These are phyloP conservation scores for Zygoascus bituminiphila DNA, from an alignment of 805 yeast species.

Conservation along the genomic window DNA sequence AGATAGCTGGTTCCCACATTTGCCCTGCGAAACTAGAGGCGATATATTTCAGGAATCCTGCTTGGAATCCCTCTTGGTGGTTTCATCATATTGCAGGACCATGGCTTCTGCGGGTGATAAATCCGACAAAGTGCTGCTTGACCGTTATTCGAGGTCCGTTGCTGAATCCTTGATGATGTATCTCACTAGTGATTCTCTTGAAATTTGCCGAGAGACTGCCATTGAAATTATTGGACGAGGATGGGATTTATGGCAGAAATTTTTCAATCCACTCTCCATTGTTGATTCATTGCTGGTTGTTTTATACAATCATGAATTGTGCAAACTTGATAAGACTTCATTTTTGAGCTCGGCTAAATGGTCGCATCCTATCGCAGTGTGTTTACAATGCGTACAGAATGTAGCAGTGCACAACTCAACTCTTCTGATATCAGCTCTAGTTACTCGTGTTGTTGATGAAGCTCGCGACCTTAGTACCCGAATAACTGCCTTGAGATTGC, in stretches of 20 bases:
- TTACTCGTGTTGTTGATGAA: constrained; percentile 11
- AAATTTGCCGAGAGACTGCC: constrained; percentile 10
- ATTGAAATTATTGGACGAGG: constrained; percentile 18
- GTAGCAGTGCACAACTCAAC: constrained; percentile 17
- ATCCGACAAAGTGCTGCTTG: neutral
- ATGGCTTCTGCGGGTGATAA: neutral
- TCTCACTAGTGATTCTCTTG: constrained; percentile 12
- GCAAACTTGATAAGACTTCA: constrained; percentile 1
- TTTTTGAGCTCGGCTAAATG: neutral
- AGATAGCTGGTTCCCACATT: constrained; percentile 5
- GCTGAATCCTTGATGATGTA: constrained; percentile 16
- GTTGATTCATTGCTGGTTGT: constrained; percentile 12
- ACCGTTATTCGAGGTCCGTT: constrained; percentile 8
- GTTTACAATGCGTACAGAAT: constrained; percentile 14
- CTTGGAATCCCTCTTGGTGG: constrained; percentile 7
- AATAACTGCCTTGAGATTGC: constrained; percentile 16
- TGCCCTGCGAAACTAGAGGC: constrained; percentile 7
- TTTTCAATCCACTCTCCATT: constrained; percentile 17
- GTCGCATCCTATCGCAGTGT: constrained; percentile 1
- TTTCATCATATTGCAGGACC: constrained; percentile 3
- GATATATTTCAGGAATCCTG: constrained; percentile 2
- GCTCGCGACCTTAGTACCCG: constrained; percentile 8
- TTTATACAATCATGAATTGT: constrained; percentile 14
- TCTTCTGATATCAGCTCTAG: constrained; percentile 17
- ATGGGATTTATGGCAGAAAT: constrained; percentile 20